Evolutionary conservation across 192 early-diverging fungal genomes (phyloP).

Genomic region (Backusella sp.): DNA sequence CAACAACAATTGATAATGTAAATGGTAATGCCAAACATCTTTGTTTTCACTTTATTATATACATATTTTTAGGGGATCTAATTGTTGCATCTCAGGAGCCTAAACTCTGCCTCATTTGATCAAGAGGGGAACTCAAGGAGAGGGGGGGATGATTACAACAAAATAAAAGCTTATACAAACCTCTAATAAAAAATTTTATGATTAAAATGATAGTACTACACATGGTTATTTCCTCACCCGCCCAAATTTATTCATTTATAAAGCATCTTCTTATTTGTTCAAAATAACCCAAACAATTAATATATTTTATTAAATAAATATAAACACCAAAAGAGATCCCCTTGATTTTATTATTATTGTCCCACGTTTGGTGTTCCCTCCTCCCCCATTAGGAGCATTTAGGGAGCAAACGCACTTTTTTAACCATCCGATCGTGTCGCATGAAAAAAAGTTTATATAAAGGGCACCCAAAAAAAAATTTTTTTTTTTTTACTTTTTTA

Average conservation of each 20-base stretch:
- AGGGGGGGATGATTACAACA: neutral
- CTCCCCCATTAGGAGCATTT: neutral
- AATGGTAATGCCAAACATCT: neutral
- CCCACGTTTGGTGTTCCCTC: neutral
- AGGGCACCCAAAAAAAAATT: neutral
- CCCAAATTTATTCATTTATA: neutral
- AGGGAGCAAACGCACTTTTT: neutral
- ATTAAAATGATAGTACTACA: neutral
- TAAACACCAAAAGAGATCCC: neutral
- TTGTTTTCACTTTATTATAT: neutral
- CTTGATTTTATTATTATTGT: neutral
- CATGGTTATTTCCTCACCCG: neutral
- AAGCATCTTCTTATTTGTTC: neutral
- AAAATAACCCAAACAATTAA: neutral
- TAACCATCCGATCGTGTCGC: conserved; percentile 3
- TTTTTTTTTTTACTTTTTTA: neutral
- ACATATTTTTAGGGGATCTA: neutral
- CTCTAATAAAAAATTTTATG: neutral
- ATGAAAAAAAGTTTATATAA: conserved; percentile 7
- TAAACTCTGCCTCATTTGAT: no score
- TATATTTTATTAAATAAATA: neutral
- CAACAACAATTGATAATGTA: neutral
- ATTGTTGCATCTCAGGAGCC: neutral
- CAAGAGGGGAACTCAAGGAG: neutral
- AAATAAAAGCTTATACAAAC: neutral